Evolutionary conservation across 2,329 filamentous ascomycete species (phyloP).

Genomic region (Ramularia endophylla): DNA sequence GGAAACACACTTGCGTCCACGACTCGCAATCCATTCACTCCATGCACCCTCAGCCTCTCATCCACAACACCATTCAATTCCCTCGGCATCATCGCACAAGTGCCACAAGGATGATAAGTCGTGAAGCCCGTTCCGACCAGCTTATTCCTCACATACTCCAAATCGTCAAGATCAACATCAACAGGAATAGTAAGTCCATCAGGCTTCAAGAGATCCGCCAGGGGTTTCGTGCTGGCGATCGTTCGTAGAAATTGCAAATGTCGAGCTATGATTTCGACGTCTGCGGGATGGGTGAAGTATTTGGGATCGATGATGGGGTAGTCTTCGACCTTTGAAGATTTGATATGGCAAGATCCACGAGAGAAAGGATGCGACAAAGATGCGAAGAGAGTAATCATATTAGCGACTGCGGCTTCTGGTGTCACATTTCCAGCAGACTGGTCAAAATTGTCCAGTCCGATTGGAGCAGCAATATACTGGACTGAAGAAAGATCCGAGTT

Average conservation of each 20-base stretch:
- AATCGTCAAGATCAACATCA: not conserved
- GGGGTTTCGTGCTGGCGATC: slow-evolving; percentile 37
- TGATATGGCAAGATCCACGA: slow-evolving; percentile 24
- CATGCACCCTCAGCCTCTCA: slow-evolving; percentile 3
- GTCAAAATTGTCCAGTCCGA: slow-evolving; percentile 20
- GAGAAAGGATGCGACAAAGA: slow-evolving; percentile 25
- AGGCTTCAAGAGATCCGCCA: slow-evolving; percentile 26
- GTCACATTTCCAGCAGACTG: slow-evolving; percentile 13
- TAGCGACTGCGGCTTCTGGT: slow-evolving; percentile 9
- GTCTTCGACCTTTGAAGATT: slow-evolving; percentile 9
- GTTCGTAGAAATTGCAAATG: slow-evolving; percentile 31
- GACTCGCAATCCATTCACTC: slow-evolving; percentile 19
- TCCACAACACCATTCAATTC: slow-evolving; percentile 11
- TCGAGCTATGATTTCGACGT: slow-evolving; percentile 24
- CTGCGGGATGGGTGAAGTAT: slow-evolving; percentile 27
- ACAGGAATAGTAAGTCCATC: slow-evolving; percentile 12
- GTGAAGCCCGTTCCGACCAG: slow-evolving; percentile 11
- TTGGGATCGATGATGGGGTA: slow-evolving; percentile 24
- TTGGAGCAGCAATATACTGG: slow-evolving; percentile 10
- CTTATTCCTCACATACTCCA: slow-evolving; percentile 21
- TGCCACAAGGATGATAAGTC: slow-evolving; percentile 38
- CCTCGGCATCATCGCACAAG: slow-evolving; percentile 28
- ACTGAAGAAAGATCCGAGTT: slow-evolving; percentile 14
- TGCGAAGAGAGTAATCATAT: slow-evolving; percentile 17
- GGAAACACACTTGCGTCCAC: slow-evolving; percentile 37